Evolutionary conservation across 306 rosid species (phyloP).

Genomic region (Cucurbita pepo): DNA sequence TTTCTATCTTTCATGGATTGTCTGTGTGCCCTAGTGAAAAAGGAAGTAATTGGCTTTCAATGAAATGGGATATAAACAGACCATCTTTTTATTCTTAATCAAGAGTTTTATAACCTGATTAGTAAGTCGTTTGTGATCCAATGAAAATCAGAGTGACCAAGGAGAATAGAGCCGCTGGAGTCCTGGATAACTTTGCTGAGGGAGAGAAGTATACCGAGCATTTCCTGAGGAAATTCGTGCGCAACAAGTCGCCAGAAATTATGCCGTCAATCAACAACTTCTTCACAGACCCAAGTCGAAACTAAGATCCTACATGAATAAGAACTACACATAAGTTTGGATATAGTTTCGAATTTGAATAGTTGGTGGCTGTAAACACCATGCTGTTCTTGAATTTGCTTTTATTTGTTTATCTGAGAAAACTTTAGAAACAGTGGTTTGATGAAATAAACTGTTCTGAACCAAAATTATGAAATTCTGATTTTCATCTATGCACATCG

Average conservation of each 20-base stretch:
- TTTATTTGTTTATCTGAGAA: neutral
- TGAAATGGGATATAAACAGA: neutral
- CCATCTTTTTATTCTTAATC: neutral
- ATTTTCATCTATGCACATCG: neutral
- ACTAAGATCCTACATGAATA: conserved; percentile 18
- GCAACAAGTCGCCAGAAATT: conserved; percentile 56
- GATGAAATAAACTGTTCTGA: neutral
- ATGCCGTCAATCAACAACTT: conserved; percentile 62
- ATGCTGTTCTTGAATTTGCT: neutral
- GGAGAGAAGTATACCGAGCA: conserved; percentile 73
- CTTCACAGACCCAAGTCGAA: conserved; percentile 51
- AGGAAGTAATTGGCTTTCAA: neutral
- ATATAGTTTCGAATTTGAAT: conserved; percentile 1
- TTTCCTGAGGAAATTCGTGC: conserved; percentile 44
- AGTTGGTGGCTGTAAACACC: neutral
- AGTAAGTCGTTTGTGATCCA: neutral
- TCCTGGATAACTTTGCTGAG: conserved; percentile 63
- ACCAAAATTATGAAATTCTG: neutral
- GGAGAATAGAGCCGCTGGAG: conserved; percentile 72
- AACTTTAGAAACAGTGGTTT: neutral
- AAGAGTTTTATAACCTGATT: neutral
- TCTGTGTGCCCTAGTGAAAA: neutral
- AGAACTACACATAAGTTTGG: neutral
- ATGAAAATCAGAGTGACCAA: conserved; percentile 46
- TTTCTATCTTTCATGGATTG: neutral